phyloP scores from a whole-genome alignment of 352 stramenopile species.

The Globisporangium irregulare region DNA sequence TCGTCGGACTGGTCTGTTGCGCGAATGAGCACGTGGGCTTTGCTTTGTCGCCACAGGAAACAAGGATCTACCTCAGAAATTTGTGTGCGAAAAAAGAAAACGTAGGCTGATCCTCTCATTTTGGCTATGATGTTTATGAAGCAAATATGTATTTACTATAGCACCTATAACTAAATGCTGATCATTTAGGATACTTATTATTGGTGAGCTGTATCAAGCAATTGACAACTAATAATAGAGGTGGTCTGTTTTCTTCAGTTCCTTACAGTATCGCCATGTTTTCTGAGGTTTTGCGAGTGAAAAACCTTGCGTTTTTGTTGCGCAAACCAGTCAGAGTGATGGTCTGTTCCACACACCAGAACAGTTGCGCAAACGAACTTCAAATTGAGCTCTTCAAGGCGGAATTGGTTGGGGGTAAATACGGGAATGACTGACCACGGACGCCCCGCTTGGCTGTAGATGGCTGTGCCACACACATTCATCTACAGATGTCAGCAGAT shows the following conservation, averaged over 20 bases:
- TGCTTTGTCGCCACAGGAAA: not conserved
- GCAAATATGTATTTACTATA: not conserved
- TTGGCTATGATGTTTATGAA: not conserved
- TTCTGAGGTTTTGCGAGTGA: conserved; percentile 4
- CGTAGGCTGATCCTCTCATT: not conserved
- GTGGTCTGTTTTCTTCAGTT: not conserved
- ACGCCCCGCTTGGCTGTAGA: not conserved
- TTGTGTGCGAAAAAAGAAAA: conserved; percentile 4
- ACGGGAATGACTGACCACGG: not conserved
- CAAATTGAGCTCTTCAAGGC: not conserved
- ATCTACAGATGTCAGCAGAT: not conserved
- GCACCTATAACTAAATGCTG: not conserved
- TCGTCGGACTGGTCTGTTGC: not conserved
- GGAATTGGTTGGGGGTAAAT: not conserved
- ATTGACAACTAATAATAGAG: not conserved
- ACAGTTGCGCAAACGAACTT: conserved; percentile 2
- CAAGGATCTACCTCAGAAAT: conserved; percentile 10
- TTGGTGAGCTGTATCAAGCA: not conserved
- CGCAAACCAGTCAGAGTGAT: conserved; percentile 3
- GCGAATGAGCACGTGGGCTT: not conserved
- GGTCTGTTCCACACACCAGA: not conserved
- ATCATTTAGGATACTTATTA: not conserved
- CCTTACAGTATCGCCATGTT: not conserved
- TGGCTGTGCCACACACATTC: not conserved
- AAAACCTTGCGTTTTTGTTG: conserved; percentile 11